A percentile compares a stretch with the other conserved stretches of the same genome.
Conservation (phyloP, 2,329 filamentous ascomycete genomes). For the Xylariaceae sp. region DNA sequence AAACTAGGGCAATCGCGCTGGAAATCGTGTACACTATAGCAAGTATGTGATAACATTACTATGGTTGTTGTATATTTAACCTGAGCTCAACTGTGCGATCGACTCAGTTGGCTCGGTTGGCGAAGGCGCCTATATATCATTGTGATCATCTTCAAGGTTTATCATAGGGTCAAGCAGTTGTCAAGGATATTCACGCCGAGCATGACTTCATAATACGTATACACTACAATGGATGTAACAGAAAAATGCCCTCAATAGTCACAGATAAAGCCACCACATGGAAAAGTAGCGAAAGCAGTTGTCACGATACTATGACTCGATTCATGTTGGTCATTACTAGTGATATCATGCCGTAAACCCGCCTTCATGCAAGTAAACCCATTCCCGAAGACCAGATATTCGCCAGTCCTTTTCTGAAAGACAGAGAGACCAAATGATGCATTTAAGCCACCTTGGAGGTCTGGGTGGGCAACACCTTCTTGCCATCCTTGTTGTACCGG, state of each 20-base stretch:
- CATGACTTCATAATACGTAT: not conserved
- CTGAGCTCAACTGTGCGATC: too few species aligned
- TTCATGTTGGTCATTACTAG: conserved; percentile 44
- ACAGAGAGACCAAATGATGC: conserved; percentile 35
- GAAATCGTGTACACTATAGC: too few species aligned
- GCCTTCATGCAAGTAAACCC: conserved; percentile 39
- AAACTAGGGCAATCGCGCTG: too few species aligned
- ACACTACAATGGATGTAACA: too few species aligned
- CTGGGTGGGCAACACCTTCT: conserved; percentile 95
- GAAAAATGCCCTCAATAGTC: not conserved
- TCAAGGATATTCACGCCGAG: not conserved
- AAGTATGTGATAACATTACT: too few species aligned
- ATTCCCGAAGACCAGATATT: conserved; percentile 38
- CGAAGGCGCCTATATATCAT: too few species aligned
- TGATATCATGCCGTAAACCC: conserved; percentile 42
- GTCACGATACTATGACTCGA: conserved; percentile 37
- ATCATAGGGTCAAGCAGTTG: too few species aligned
- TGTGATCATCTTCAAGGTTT: too few species aligned
- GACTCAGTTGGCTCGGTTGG: too few species aligned
- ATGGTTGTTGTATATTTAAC: too few species aligned
- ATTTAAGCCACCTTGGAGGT: conserved; percentile 66
- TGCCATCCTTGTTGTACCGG: conserved; percentile 99
- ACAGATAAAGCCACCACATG: not conserved
- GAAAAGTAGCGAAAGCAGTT: conserved; percentile 6
- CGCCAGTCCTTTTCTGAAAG: conserved; percentile 35